Percentiles rank a stretch among this genome's conserved stretches.
phyloP scores from a whole-genome alignment of 179 eudicot genomes.

The Heliamphora pulchella region DNA sequence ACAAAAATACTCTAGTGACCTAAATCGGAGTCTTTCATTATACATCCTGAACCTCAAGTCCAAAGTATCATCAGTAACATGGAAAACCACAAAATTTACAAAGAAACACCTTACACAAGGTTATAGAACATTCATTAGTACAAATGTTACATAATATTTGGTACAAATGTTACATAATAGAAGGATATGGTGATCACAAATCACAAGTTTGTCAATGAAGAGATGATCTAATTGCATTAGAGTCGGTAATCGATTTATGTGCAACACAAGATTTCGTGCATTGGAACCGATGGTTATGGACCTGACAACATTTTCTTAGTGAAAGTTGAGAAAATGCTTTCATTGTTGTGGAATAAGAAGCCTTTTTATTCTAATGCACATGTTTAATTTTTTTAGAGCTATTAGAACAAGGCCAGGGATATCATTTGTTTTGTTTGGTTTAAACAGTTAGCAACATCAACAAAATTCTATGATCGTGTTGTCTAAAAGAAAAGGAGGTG shows the following conservation, averaged over 20 bases:
- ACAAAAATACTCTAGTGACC: not conserved
- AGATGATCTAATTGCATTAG: not conserved
- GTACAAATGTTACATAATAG: not conserved
- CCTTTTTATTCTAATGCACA: not conserved
- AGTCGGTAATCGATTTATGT: no score
- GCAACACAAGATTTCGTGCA: no score
- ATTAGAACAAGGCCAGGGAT: not conserved
- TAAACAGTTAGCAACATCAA: not conserved
- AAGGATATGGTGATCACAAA: not conserved
- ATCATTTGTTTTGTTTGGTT: no score
- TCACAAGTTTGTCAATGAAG: not conserved
- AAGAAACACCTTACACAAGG: no score
- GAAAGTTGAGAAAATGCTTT: not conserved
- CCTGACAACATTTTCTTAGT: not conserved
- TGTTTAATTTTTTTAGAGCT: not conserved
- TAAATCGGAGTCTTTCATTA: not conserved
- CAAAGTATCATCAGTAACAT: not conserved
- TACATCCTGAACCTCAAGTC: not conserved
- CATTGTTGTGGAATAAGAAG: not conserved
- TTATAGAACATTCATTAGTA: no score
- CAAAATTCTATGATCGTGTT: constrained; percentile 1
- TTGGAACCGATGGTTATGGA: no score
- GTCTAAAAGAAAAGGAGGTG: not conserved
- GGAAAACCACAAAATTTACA: not conserved
- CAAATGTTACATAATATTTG: not conserved